Percentiles rank a stretch among this genome's conserved stretches.
Conservation (phyloP, 306 rosid genomes). For the Ochetophila trinervis region DNA sequence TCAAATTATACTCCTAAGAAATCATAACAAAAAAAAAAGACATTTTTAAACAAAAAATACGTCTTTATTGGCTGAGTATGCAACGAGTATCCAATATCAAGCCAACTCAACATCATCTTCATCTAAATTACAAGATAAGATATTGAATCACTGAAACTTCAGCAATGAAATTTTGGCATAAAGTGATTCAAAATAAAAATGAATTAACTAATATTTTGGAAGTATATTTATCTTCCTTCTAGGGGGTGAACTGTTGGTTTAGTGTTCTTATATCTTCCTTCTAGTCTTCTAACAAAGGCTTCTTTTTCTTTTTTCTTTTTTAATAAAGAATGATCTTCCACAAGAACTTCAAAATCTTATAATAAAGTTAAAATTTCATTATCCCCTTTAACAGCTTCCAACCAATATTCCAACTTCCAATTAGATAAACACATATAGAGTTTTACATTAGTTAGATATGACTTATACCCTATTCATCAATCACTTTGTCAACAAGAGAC, state of each 20-base stretch:
- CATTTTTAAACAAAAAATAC: not conserved
- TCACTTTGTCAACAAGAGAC: conserved; percentile 67
- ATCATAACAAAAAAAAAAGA: not conserved
- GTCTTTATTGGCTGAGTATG: conserved; percentile 47
- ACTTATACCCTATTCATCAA: conserved; percentile 76
- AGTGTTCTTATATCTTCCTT: too few species aligned
- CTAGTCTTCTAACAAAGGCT: too few species aligned
- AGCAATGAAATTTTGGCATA: conserved; percentile 1
- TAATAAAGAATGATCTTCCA: too few species aligned
- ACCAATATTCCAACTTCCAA: not conserved
- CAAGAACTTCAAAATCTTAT: too few species aligned
- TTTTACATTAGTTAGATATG: conserved; percentile 7
- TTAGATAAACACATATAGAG: conserved; percentile 4
- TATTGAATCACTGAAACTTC: conserved; percentile 14
- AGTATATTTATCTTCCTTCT: too few species aligned
- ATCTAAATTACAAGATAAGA: conserved; percentile 49
- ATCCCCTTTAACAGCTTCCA: not conserved
- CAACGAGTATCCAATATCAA: conserved; percentile 65
- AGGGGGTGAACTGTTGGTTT: not conserved
- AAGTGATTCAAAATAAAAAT: not conserved
- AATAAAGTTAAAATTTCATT: not conserved
- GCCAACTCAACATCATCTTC: conserved; percentile 69
- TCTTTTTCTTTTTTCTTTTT: too few species aligned
- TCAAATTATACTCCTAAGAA: not conserved
- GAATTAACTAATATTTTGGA: not conserved